Percentiles rank a stretch among this genome's conserved stretches.
phyloP scores from a whole-genome alignment of 2,329 filamentous ascomycete species.

The Ophiostoma sp. region DNA sequence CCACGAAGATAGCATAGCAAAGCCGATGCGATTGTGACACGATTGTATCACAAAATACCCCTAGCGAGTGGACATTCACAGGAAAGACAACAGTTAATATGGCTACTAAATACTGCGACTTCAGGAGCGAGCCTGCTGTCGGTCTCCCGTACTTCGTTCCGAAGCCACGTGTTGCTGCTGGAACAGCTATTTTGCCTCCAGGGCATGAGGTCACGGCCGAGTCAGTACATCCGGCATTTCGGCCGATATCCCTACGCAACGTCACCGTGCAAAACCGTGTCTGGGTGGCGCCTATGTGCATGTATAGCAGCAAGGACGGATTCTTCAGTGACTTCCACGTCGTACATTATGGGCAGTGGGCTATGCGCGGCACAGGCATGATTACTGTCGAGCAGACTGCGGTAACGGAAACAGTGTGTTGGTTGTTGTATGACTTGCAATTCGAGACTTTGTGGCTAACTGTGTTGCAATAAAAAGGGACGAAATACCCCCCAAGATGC shows the following conservation, averaged over 20 bases:
- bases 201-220: background rate
- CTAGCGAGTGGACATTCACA: background rate
- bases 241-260: background rate
- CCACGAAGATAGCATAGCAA: too few relatives aligned
- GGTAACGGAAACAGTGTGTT: background rate
- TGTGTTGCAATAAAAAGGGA: slow-evolving; percentile 23
- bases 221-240: background rate
- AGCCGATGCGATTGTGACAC: background rate
- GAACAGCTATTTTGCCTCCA: background rate
- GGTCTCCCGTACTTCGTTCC: background rate
- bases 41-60: background rate
- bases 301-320: slow-evolving; percentile 41
- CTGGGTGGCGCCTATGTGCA: slow-evolving; percentile 45
- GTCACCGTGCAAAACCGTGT: slow-evolving; percentile 42
- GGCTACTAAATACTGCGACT: background rate
- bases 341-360: slow-evolving; percentile 33
- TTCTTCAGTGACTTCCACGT: slow-evolving; percentile 41
- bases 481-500: slow-evolving; percentile 35
- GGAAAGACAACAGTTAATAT: background rate
- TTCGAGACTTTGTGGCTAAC: too few relatives aligned
- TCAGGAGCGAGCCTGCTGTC: background rate
- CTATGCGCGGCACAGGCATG: slow-evolving; percentile 25
- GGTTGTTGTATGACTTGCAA: too few relatives aligned
- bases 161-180: slow-evolving; percentile 1
- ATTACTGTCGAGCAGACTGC: background rate